A percentile compares a stretch with the other conserved stretches of the same genome.
Evolutionary conservation across 306 rosid genomes (phyloP).

Genomic region (Trifolium repens): DNA sequence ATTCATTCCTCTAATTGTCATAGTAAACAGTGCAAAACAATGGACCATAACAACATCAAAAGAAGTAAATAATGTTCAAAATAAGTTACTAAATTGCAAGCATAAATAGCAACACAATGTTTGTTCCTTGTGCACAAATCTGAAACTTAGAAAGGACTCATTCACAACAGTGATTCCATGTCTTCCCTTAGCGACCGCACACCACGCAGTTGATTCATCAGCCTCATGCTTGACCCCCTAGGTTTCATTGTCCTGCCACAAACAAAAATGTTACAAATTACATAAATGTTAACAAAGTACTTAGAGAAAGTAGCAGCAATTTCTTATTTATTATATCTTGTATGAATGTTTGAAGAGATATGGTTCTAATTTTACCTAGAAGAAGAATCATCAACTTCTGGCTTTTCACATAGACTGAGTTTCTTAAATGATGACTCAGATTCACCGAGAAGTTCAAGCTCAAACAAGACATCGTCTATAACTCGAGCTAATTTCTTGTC

Average conservation of each 20-base stretch:
- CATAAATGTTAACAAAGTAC: not conserved
- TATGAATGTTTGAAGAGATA: not conserved
- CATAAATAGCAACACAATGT: not conserved
- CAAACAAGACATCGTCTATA: slow-evolving; percentile 36
- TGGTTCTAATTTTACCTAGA: slow-evolving; percentile 18
- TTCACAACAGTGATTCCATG: not conserved
- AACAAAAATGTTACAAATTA: not conserved
- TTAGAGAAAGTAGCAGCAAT: too few species aligned
- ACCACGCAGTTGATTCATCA: not conserved
- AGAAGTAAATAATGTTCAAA: not conserved
- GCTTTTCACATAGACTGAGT: slow-evolving; percentile 26
- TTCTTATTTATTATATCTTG: not conserved
- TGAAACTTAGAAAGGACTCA: not conserved
- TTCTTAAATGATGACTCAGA: slow-evolving; percentile 22
- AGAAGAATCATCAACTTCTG: not conserved
- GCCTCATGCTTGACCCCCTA: not conserved
- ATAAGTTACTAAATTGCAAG: not conserved
- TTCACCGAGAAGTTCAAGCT: slow-evolving; percentile 32
- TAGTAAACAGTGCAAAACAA: not conserved
- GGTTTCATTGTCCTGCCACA: not conserved
- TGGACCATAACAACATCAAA: not conserved
- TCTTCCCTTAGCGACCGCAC: not conserved
- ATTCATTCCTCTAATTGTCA: not conserved
- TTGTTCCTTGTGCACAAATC: not conserved
- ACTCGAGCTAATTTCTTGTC: slow-evolving; percentile 49